Evolutionary conservation across 202 grass and related monocot species (phyloP), one percentile per base, ranked within the genome.

Genomic region (Schoenoplectus triqueter): DNA sequence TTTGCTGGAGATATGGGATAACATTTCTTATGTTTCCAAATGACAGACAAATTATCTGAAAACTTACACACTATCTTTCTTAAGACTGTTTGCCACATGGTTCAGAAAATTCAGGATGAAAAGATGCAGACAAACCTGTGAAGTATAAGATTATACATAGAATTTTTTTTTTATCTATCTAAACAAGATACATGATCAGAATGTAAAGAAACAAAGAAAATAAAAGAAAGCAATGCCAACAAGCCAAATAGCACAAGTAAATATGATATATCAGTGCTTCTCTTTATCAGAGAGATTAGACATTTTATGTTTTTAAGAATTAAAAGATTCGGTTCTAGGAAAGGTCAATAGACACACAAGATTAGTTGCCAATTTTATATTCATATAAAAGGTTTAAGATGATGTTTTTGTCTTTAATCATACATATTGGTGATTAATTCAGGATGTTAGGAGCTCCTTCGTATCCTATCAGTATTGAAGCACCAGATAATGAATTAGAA

Each of bases 11-110:
- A 60, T 18, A 61, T 61, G 39, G 31, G 15, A 79, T 79, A 19
- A 2, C 19, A 11, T 45, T 61, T 62, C 31, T 78, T 22, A 40
- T 52, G 59, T 57, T 78, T 78, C 6, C 31, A 3, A 57, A 57
- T 40, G 13, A 57, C 14, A 56, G 1, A 60, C 22, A 7, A 54
- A 68, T 39, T 21, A n/a, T 71, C 0, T 72, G 44, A 86, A 45
- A 54, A 95, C 93, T 92, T 69, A 99, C 97, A 89, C 87, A 49
- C 97, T 96, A 82, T 99, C 97, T 77, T 94, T 99, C 86, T 99
- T 93, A 86, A 99, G 97, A 87, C 92, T 89, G 74, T 88, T 99
- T 81, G 91, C 93, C 8, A 99, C 93, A 86, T 99, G 97, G 86
- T 91, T 94, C 54, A 96, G 52, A 87, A 99, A 99, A 64, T 99